phyloP scores from a whole-genome alignment of 306 rosid genomes.

The Prunus mira region DNA sequence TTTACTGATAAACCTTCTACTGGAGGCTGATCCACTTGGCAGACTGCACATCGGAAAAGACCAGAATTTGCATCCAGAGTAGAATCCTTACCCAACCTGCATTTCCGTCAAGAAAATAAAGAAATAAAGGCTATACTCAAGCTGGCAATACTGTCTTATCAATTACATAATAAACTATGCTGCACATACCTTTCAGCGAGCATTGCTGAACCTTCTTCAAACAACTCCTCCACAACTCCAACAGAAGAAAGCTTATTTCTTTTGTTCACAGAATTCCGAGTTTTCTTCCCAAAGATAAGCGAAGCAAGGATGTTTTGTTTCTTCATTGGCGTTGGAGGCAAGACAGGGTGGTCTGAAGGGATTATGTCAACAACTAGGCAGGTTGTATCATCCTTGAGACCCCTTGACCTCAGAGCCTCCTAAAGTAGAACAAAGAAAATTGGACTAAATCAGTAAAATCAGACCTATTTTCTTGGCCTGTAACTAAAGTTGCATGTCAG shows the following conservation, averaged over 20 bases:
- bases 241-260: constrained; percentile 84
- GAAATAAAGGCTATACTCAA: constrained; percentile 10
- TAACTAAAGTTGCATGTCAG: constrained; percentile 12
- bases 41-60: constrained; percentile 85
- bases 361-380: constrained; percentile 95
- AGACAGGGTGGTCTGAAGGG: constrained; percentile 74
- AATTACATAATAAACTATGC: neutral
- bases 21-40: constrained; percentile 91
- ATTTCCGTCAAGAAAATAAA: constrained; percentile 24
- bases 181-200: constrained; percentile 76
- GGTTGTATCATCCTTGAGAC: constrained; percentile 97
- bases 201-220: constrained; percentile 99
- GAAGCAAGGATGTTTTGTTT: constrained; percentile 62
- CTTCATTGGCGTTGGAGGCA: constrained; percentile 72
- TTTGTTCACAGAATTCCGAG: constrained; percentile 58
- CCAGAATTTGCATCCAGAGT: constrained; percentile 58
- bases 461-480: constrained; percentile 10
- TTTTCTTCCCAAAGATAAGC: constrained; percentile 79
- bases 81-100: constrained; percentile 90
- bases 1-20: constrained; percentile 70
- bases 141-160: neutral
- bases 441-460: constrained; percentile 9
- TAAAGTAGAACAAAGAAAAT: constrained; percentile 29
- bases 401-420: constrained; percentile 98
- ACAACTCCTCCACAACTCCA: constrained; percentile 93